Conservation (phyloP, 768 basidiomycete genomes). For the Leccinum uliginosum region DNA sequence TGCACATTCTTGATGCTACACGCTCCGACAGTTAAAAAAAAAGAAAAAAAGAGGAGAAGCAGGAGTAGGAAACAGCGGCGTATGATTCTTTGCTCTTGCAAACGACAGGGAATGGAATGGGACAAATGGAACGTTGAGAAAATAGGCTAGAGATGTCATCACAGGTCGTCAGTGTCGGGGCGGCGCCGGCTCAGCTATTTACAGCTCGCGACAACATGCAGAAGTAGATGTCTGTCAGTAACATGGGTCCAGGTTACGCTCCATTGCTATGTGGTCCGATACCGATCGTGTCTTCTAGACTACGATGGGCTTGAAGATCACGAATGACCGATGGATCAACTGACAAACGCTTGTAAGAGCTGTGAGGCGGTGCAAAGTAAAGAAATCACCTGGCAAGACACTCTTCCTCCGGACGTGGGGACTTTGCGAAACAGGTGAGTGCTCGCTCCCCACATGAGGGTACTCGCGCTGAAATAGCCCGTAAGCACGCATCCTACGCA, state of each 20-base stretch:
- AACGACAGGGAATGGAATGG: conserved; percentile 11
- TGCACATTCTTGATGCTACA: conserved; percentile 25
- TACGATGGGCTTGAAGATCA: conserved; percentile 83
- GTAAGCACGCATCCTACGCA: conserved; percentile 17
- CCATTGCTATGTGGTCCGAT: conserved; percentile 30
- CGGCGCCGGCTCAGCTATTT: conserved; percentile 17
- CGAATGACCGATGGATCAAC: conserved; percentile 87
- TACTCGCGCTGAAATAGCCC: conserved; percentile 49
- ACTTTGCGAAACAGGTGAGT: conserved; percentile 52
- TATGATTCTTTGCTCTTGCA: conserved; percentile 14
- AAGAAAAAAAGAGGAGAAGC: background rate
- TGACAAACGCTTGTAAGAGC: conserved; percentile 29
- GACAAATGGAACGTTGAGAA: conserved; percentile 16
- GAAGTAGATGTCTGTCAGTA: conserved; percentile 16
- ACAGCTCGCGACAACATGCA: conserved; percentile 20
- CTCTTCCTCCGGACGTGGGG: conserved; percentile 93
- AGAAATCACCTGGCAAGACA: conserved; percentile 73
- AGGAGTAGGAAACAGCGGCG: conserved; percentile 11
- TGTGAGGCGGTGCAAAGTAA: conserved; percentile 1
- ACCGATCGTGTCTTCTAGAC: conserved; percentile 57
- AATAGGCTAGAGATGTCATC: conserved; percentile 26
- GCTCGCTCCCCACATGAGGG: conserved; percentile 62
- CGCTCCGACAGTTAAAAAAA: conserved; percentile 15
- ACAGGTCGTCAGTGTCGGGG: conserved; percentile 26
- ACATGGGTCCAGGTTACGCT: conserved; percentile 14